These are phyloP conservation scores for Fremontodendron californicum DNA, from an alignment of 345 rosid species.

Conservation along the genomic window DNA sequence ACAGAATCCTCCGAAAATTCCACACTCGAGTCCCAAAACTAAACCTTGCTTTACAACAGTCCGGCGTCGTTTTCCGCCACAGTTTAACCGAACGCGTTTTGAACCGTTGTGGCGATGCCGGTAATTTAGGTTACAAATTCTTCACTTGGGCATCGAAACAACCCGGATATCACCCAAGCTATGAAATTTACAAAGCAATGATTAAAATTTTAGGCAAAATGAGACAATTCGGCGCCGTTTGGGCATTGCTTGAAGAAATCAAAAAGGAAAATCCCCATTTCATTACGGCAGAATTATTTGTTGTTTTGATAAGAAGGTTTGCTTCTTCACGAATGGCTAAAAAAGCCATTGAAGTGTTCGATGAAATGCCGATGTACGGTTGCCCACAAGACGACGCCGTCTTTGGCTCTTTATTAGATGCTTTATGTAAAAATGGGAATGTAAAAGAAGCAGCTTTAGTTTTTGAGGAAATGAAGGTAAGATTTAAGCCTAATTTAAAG, in stretches of 20 bases:
- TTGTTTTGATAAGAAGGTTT: constrained; percentile 69
- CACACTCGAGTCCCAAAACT: constrained; percentile 70
- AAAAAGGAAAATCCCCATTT: constrained; percentile 64
- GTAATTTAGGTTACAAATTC: constrained; percentile 77
- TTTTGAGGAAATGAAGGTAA: constrained; percentile 68
- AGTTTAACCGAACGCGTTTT: constrained; percentile 79
- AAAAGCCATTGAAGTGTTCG: constrained; percentile 84
- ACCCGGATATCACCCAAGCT: constrained; percentile 62
- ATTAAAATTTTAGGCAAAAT: constrained; percentile 69
- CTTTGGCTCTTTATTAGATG: constrained; percentile 77
- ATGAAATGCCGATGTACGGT: constrained; percentile 89
- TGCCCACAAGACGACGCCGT: constrained; percentile 69
- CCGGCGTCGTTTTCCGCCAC: constrained; percentile 59
- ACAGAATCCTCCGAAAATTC: constrained; percentile 66
- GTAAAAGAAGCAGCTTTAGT: constrained; percentile 85
- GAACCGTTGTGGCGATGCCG: constrained; percentile 89
- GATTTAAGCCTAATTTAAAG: constrained; percentile 48
- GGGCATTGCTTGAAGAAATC: constrained; percentile 90
- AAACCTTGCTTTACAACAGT: constrained; percentile 70
- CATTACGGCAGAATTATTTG: constrained; percentile 67
- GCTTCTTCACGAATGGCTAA: constrained; percentile 66
- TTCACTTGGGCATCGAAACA: constrained; percentile 83
- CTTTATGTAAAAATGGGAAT: constrained; percentile 70
- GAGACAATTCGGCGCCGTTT: constrained; percentile 80
- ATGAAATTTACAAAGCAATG: constrained; percentile 71